Conservation (phyloP, 106 monocot genomes). For the Posidonia australis region DNA sequence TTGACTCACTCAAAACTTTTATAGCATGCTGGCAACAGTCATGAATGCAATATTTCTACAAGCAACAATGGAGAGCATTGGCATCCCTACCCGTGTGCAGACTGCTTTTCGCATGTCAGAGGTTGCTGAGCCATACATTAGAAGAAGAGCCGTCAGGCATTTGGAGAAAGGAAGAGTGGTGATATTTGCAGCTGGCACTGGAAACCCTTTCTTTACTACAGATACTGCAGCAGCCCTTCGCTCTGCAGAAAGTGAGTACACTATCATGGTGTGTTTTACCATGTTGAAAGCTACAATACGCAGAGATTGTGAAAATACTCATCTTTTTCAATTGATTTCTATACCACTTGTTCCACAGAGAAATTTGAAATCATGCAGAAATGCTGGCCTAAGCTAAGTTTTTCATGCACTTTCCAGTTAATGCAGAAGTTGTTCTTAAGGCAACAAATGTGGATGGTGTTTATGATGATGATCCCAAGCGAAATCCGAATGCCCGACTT, state of each 20-base stretch:
- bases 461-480: constrained; percentile 20
- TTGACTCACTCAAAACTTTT: background rate
- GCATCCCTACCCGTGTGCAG: constrained; percentile 94
- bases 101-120: constrained; percentile 98
- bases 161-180: constrained; percentile 97
- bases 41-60: constrained; percentile 99
- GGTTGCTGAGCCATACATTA: constrained; percentile 96
- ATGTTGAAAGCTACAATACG: too few relatives aligned
- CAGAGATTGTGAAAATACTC: too few relatives aligned
- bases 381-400: background rate
- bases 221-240: constrained; percentile 97
- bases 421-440: constrained; percentile 85
- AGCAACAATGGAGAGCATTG: constrained; percentile 99
- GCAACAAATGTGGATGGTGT: constrained; percentile 94
- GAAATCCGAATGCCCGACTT: constrained; percentile 13
- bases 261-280: background rate
- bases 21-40: constrained; percentile 95
- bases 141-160: constrained; percentile 84
- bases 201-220: constrained; percentile 98
- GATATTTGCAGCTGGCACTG: constrained; percentile 97
- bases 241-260: constrained; percentile 87
- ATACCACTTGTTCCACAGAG: too few relatives aligned
- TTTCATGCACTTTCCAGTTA: constrained; percentile 28
- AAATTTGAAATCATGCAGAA: background rate
- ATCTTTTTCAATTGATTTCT: too few relatives aligned